Evolutionary conservation across 495 filamentous ascomycete genomes (phyloP).

Genomic region (Podospora appendiculata): DNA sequence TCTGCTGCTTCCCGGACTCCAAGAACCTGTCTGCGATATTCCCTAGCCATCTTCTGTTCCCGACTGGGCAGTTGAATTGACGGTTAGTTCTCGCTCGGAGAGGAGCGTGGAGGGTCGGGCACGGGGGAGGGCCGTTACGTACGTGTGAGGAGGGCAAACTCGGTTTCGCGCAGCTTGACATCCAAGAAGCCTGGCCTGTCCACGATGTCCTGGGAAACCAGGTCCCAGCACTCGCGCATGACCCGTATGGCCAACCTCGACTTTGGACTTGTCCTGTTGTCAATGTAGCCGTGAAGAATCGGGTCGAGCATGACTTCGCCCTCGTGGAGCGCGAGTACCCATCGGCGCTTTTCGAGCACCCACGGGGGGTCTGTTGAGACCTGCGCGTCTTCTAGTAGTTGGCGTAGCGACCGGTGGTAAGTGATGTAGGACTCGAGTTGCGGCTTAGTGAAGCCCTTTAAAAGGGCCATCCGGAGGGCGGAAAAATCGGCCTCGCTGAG

Average conservation of each 20-base stretch:
- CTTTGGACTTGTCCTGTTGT: constrained; percentile 17
- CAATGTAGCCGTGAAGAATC: constrained; percentile 18
- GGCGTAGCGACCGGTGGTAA: constrained; percentile 1
- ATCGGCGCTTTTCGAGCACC: constrained; percentile 9
- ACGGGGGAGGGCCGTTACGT: too few relatives aligned
- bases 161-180: constrained; percentile 19
- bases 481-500: constrained; percentile 29
- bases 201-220: constrained; percentile 21
- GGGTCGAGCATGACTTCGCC: constrained; percentile 1
- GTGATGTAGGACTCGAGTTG: constrained; percentile 36
- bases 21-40: constrained; percentile 18
- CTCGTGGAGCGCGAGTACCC: too few relatives aligned
- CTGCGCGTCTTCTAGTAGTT: background rate
- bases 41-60: constrained; percentile 24
- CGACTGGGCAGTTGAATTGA: constrained; percentile 27
- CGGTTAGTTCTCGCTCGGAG: too few relatives aligned
- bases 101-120: too few relatives aligned
- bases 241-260: constrained; percentile 27
- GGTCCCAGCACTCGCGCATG: constrained; percentile 35
- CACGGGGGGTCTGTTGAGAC: constrained; percentile 10
- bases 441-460: constrained; percentile 30
- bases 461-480: constrained; percentile 26
- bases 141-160: constrained; percentile 33
- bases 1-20: constrained; percentile 23
- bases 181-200: constrained; percentile 23